Percentiles rank a stretch among this genome's conserved stretches.
Evolutionary conservation across 148 eudicot genomes (phyloP).

Genomic region (Persicaria maculosa): DNA sequence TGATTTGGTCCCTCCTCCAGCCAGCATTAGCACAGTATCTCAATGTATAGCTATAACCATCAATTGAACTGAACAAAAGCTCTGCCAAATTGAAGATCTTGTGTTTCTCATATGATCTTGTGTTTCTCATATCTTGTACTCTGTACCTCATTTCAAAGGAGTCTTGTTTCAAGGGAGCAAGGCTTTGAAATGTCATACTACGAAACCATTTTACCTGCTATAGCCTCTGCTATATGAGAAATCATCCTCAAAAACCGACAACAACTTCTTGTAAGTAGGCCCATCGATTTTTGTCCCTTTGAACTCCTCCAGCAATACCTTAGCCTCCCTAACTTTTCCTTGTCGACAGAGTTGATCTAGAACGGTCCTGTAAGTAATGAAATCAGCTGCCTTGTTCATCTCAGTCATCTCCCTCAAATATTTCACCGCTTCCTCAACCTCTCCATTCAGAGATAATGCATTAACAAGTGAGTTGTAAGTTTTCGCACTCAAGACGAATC

Average conservation of each 20-base stretch:
- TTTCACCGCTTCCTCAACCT: slow-evolving; percentile 56
- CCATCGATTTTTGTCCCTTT: slow-evolving; percentile 46
- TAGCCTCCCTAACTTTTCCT: slow-evolving; percentile 38
- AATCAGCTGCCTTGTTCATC: slow-evolving; percentile 39
- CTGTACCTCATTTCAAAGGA: not conserved
- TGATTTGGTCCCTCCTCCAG: not conserved
- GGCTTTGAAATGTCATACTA: not conserved
- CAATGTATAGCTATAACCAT: not conserved
- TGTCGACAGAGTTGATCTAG: slow-evolving; percentile 54
- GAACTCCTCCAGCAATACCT: slow-evolving; percentile 46
- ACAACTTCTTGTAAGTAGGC: slow-evolving; percentile 32
- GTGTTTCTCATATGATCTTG: not conserved
- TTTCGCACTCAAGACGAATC: slow-evolving; percentile 56
- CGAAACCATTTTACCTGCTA: not conserved
- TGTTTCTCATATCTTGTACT: not conserved
- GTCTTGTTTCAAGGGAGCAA: not conserved
- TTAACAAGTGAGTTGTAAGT: slow-evolving; percentile 77
- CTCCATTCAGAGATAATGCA: slow-evolving; percentile 70
- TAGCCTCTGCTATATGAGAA: slow-evolving; percentile 9
- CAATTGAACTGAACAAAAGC: not conserved
- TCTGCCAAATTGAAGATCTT: not conserved
- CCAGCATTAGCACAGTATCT: not conserved
- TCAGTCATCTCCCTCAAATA: slow-evolving; percentile 69
- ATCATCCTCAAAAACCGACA: slow-evolving; percentile 36
- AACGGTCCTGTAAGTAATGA: slow-evolving; percentile 62